Evolutionary conservation across 306 rosid species (phyloP).

Genomic region (Lathyrus aphaca): DNA sequence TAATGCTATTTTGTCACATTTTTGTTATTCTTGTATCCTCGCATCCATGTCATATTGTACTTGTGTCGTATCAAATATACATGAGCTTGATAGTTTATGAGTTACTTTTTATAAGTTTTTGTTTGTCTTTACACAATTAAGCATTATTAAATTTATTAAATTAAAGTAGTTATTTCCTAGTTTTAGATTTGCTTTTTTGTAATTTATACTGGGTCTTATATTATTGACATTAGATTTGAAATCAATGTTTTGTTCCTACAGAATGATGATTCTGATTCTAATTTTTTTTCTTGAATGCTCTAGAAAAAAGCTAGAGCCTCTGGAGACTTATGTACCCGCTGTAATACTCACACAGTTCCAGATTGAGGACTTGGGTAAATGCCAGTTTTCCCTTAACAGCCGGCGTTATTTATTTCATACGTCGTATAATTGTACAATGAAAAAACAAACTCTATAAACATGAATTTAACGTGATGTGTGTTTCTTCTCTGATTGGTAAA

Average conservation of each 20-base stretch:
- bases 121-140: neutral
- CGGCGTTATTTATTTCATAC: neutral
- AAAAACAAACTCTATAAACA: neutral
- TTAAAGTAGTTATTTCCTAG: neutral
- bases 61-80: neutral
- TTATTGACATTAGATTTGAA: conserved; percentile 13
- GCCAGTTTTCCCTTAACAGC: no score
- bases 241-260: neutral
- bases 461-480: neutral
- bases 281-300: conserved; percentile 30
- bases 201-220: neutral
- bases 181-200: conserved; percentile 2
- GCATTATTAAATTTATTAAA: neutral
- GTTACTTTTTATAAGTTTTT: neutral
- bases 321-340: conserved; percentile 82
- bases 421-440: neutral
- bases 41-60: neutral
- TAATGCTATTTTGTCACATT: neutral
- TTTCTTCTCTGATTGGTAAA: neutral
- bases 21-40: neutral
- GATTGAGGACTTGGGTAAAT: conserved; percentile 78
- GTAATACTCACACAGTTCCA: conserved; percentile 82
- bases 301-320: conserved; percentile 89
- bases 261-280: conserved; percentile 9
- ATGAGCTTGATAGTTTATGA: no score